Base-by-base conservation (phyloP, 306 rosid genomes). In the Erythrophleum fordii region DNA sequence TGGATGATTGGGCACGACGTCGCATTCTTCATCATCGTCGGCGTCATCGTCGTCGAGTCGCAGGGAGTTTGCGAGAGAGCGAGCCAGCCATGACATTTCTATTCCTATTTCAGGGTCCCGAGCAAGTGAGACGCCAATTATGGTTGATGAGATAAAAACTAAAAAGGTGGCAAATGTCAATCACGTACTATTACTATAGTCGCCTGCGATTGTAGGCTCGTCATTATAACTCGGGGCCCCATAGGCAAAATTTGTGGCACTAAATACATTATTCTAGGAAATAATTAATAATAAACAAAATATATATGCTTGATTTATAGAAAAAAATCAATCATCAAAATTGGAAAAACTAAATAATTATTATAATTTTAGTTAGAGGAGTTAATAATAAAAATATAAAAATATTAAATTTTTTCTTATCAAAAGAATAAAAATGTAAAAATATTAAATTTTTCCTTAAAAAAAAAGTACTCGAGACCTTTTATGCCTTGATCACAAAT, bases 61-160 rank as follows among this genome's bases (percentile, higher is more conserved):
- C 84, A 91, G 91, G 69, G 98, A 88, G 73, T 88, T 81, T 66
- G 93, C 83, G 28, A 95, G 87, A 45, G 99, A 91, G 61, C 90
- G 96, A 73, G 94, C 91, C 46, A 93, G 67, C 99, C 99, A 93
- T 78, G 99, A 91, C 98, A 94, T 91, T 62, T 80, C 81, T 0
- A 28, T 8, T 58, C 11, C 5, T 55, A 20, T 49, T 56, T 76
- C 0, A 12, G 37, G 67, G 67, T 45, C 66, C 35, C 25, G 80
- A 37, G 1, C 25, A 2, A 11, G 45, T 0, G 35, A 58, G 9
- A 11, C 8, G 34, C n/a, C n/a, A n/a, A n/a, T 13, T 61, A 29
- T 17, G 31, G 22, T 14, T 0, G 68, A 28, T 1, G 42, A 61
- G 22, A 13, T 48, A 48, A 6, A 48, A 13, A 14, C 55, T 5